A percentile compares a stretch with the other conserved stretches of the same genome.
These are phyloP conservation scores for Porcisia deanei DNA, from an alignment of 208 protist species.

Conservation along the genomic window DNA sequence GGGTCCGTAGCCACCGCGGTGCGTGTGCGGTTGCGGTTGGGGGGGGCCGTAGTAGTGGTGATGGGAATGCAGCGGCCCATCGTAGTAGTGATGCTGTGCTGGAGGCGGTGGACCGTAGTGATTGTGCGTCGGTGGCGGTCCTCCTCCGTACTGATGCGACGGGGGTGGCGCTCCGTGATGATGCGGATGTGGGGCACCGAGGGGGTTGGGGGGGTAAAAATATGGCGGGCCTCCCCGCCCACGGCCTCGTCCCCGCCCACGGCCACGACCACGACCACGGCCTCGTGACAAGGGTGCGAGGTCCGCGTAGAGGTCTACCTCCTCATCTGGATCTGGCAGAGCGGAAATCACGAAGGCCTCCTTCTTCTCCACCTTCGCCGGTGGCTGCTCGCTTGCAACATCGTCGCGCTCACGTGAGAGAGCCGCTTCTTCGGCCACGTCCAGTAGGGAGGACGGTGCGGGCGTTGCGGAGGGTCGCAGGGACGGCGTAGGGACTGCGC, in stretches of 20 bases:
- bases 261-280: slow-evolving; percentile 28
- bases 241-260: slow-evolving; percentile 24
- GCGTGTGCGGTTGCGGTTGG: slow-evolving; percentile 7
- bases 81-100: neutral
- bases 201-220: slow-evolving; percentile 7
- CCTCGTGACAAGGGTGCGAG: slow-evolving; percentile 25
- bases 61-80: neutral
- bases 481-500: slow-evolving; percentile 23
- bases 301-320: slow-evolving; percentile 74
- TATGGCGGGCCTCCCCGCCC: slow-evolving; percentile 19
- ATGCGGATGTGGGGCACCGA: neutral
- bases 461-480: slow-evolving; percentile 16
- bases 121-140: slow-evolving; percentile 4
- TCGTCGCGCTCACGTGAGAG: slow-evolving; percentile 12
- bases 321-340: slow-evolving; percentile 31
- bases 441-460: slow-evolving; percentile 8
- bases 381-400: slow-evolving; percentile 22
- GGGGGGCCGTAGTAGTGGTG: neutral
- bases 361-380: slow-evolving; percentile 26
- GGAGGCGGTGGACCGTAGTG: slow-evolving; percentile 14
- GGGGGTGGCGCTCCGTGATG: slow-evolving; percentile 4
- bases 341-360: slow-evolving; percentile 41
- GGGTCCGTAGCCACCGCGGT: slow-evolving; percentile 30
- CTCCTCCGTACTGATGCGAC: neutral
- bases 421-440: slow-evolving; percentile 8